Evolutionary conservation across 148 eudicot genomes (phyloP), one percentile per base, ranked within the genome.

Genomic region (Rheum nobile): DNA sequence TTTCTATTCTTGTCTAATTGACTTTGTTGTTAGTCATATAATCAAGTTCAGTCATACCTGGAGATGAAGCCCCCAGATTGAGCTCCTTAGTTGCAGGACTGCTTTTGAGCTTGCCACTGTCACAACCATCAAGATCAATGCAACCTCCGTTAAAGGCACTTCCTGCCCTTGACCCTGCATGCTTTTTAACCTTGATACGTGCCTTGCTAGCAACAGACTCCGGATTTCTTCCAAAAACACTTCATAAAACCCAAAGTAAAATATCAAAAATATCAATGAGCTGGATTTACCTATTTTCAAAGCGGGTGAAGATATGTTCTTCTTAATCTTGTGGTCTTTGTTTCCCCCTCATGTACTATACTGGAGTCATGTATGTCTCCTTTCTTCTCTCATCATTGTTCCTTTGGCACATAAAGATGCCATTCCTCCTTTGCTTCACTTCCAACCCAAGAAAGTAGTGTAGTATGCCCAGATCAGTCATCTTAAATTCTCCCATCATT

Each of bases 291-390:
- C 70, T 65, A 22, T 65, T 65, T 65, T 65, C 39, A 65, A 31
- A 65, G 41, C 32, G 39, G 38, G 32, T 14, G 72, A 44, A 76
- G 72, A 50, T 77, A 71, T 77, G 75, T 77, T 81, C 78, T 78
- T 86, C 84, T 84, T 85, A 75, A 61, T 47, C 68, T 82, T 86
- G 39, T 80, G 77, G 10, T 87, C 93, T 78, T 77, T 88, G 67
- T 54, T 75, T 78, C n/a, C n/a, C n/a, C n/a, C n/a, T n/a, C n/a
- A n/a, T n/a, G n/a, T n/a, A n/a, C n/a, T n/a, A n/a, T n/a, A n/a
- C n/a, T n/a, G n/a, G n/a, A n/a, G n/a, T n/a, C n/a, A n/a, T n/a
- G n/a, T n/a, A n/a, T n/a, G n/a, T n/a, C n/a, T n/a, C n/a, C n/a
- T n/a, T n/a, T n/a, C n/a, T n/a, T n/a, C n/a, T n/a, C n/a, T n/a